Evolutionary conservation across 1,284 basidiomycete species (phyloP), one percentile per base, ranked within the genome.

Genomic region (Kalmanozyma brasiliensis): DNA sequence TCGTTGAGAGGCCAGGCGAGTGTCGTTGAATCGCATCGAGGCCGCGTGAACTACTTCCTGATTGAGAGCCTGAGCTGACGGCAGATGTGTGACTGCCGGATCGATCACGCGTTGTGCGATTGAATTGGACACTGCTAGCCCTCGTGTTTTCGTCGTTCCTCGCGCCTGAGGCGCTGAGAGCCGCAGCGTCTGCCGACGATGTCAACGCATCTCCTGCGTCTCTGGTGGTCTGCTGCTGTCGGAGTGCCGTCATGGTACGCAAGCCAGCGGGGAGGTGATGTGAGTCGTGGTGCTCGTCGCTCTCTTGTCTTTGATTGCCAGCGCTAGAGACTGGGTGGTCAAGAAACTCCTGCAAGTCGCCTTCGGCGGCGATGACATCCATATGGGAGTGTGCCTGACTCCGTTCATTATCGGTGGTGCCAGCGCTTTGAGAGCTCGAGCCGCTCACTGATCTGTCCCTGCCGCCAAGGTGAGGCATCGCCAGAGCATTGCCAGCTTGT

Each of bases 51-150:
- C 62, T 64, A 33, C 33, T 34, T 17, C 63, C 59, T 1, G 68
- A 59, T 34, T 66, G 63, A 19, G 68, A 71, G 13, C 68, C 55
- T 9, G 59, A 53, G 42, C 63, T 67, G 8, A 53, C 30, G 2
- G 63, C 52, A 37, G 68, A 72, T 3, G 62, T 52, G 37, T 60
- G 64, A 44, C 68, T 72, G 34, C 63, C 59, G n/a, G 68, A 72
- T 32, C 68, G 58, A 49, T 67, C 60, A 20, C 68, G 68, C 5
- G 49, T 55, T 16, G 33, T 26, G 3, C 51, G 49, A 23, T 13
- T 49, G n/a, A 33, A 34, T 19, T 23, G 19, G 23, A 9, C 32
- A 26, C 24, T 33, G 16, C 16, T 23, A 33, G 14, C 26, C 14
- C 52, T 49, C 5, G 48, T 14, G 19, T 35, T 37, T 16, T 38